A percentile compares a stretch with the other conserved stretches of the same genome.
These are phyloP conservation scores for Trichoderma sp. DNA, from an alignment of 2,329 filamentous ascomycete genomes.

Conservation along the genomic window DNA sequence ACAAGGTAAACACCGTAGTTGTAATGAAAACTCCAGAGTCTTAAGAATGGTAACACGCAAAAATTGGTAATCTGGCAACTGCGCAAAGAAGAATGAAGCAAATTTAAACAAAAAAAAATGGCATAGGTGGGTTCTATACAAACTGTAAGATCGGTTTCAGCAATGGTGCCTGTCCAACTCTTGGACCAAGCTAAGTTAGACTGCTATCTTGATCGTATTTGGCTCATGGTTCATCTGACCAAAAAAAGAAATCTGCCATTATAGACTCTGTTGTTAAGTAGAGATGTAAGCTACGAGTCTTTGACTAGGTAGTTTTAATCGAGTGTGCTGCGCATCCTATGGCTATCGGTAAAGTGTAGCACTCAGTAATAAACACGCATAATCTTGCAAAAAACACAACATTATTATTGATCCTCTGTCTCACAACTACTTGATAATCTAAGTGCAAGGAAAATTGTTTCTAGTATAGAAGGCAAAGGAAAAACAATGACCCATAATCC, in stretches of 20 bases:
- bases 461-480: not conserved
- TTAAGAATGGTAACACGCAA: not conserved
- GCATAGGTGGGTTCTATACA: not conserved
- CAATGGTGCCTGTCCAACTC: not conserved
- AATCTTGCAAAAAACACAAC: not conserved
- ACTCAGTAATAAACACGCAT: not conserved
- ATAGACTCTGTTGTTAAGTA: not conserved
- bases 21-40: not conserved
- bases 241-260: not conserved
- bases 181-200: not conserved
- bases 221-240: not conserved
- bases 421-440: not conserved
- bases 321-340: not conserved
- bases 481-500: not conserved
- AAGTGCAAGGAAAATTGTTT: not conserved
- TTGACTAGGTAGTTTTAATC: not conserved
- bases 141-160: not conserved
- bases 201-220: not conserved
- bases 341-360: not conserved
- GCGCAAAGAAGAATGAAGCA: no score
- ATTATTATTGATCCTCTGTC: not conserved
- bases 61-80: not conserved
- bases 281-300: not conserved
- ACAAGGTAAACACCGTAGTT: not conserved
- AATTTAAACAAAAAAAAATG: no score